phyloP scores from a whole-genome alignment of 2,329 filamentous ascomycete genomes.

The Nectriaceae sp. region DNA sequence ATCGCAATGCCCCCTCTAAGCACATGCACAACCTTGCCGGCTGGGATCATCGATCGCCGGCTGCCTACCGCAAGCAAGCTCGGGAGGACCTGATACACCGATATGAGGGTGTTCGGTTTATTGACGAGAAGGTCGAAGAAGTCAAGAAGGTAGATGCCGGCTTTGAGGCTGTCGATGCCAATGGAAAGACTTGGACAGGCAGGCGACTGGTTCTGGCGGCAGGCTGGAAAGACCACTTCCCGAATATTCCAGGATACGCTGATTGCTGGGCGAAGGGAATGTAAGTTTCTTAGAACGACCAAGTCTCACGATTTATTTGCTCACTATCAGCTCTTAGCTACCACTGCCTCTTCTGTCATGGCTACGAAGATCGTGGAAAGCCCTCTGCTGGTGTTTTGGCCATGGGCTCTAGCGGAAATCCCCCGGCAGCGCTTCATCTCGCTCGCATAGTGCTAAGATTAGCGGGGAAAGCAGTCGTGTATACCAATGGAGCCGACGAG shows the following conservation, averaged over 20 bases:
- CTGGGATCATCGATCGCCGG: not conserved
- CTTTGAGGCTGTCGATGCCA: not conserved
- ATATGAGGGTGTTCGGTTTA: not conserved
- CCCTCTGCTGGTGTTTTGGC: not conserved
- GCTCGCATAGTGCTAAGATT: conserved; percentile 1
- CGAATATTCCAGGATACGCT: conserved; percentile 1
- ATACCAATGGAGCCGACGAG: conserved; percentile 1
- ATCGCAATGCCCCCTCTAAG: not conserved
- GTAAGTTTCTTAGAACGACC: not conserved
- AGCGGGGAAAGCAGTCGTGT: conserved; percentile 1
- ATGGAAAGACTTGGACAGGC: not conserved
- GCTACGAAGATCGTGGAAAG: not conserved
- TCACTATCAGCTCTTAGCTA: not conserved
- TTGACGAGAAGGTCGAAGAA: not conserved
- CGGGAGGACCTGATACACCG: not conserved
- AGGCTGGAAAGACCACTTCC: not conserved
- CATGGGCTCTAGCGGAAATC: not conserved
- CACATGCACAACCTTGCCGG: not conserved
- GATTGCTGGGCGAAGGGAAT: not conserved
- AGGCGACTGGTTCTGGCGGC: not conserved
- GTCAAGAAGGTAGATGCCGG: not conserved
- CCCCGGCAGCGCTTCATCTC: not conserved
- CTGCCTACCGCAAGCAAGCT: not conserved
- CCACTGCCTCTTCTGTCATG: not conserved
- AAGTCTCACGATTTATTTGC: not conserved